Conservation (phyloP, 2,329 filamentous ascomycete species). For the Hypoxylon sp. region DNA sequence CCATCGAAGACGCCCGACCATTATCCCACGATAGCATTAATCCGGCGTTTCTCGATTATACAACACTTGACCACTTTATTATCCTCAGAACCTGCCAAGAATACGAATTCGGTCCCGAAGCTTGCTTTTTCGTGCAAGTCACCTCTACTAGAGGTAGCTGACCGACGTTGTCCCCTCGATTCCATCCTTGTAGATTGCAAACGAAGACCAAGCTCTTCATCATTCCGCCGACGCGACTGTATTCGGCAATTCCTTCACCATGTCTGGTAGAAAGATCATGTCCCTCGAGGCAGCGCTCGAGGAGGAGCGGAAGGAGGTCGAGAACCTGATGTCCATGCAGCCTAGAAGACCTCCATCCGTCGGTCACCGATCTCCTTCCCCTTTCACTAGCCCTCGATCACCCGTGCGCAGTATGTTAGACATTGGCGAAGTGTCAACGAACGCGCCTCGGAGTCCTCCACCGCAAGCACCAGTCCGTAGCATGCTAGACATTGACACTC, state of each 20-base stretch:
- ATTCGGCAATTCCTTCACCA: slow-evolving; percentile 37
- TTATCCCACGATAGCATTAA: slow-evolving; percentile 52
- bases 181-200: slow-evolving; percentile 16
- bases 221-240: background rate
- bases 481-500: slow-evolving; percentile 72
- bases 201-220: slow-evolving; percentile 12
- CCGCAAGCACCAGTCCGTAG: slow-evolving; percentile 71
- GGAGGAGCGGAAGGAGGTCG: slow-evolving; percentile 53
- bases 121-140: slow-evolving; percentile 11
- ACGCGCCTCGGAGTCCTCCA: slow-evolving; percentile 53
- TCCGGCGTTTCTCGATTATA: slow-evolving; percentile 36
- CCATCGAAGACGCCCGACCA: slow-evolving; percentile 51
- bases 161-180: slow-evolving; percentile 8
- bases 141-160: slow-evolving; percentile 4
- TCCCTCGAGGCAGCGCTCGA: slow-evolving; percentile 54
- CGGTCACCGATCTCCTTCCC: slow-evolving; percentile 63
- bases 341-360: slow-evolving; percentile 43
- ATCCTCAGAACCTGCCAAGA: slow-evolving; percentile 6
- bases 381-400: slow-evolving; percentile 70
- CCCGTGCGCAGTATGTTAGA: slow-evolving; percentile 78
- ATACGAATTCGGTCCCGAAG: slow-evolving; percentile 4
- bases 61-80: background rate
- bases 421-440: slow-evolving; percentile 59
- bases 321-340: slow-evolving; percentile 51
- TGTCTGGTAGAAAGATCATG: slow-evolving; percentile 50